Evolutionary conservation across 106 monocot genomes (phyloP), one percentile per base, ranked within the genome.

Genomic region (Dactylorhiza incarnata): DNA sequence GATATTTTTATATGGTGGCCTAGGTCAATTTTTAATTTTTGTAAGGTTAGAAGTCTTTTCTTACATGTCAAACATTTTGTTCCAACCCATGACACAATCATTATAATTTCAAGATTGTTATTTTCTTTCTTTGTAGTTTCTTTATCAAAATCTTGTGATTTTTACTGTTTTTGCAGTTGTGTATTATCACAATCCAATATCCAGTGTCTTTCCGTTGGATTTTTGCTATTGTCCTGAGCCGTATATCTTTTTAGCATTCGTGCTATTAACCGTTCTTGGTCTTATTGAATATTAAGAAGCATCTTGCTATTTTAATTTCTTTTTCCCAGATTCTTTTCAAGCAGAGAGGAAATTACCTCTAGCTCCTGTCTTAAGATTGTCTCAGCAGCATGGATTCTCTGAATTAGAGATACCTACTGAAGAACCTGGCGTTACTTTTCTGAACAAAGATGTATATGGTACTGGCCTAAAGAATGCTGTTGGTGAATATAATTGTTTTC

Each of bases 401-500:
- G 43, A 55, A 10, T n/a, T 58, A 45, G 72, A 29, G 49, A 45
- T 5, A n/a, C 52, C 55, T 73, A 37, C 62, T 75, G 66, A 71
- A 68, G 84, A 87, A 77, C 48, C 48, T 58, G 46, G 56, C 74
- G 80, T 49, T 75, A 76, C 43, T 56, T 46, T 79, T 47, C 74
- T 20, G 23, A 73, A 48, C 78, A 84, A 79, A 58, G 89, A 78
- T 72, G 52, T 81, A 5, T 67, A 85, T 75, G 95, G 93, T 8
- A 75, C 87, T 23, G 95, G 95, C 67, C 85, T 96, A 20, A 88
- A 76, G 79, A 96, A 96, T 87, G 90, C 88, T 68, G 85, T 81
- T 78, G 95, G 95, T 8, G 95, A 96, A 76, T 96, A 96, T 74
- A 96, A 96, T 89, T 96, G 95, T 71, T 96, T 96, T 76, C 74